A percentile compares a stretch with the other conserved stretches of the same genome.
Conservation (phyloP, 106 monocot genomes). For the Platanthera guangdongensis region DNA sequence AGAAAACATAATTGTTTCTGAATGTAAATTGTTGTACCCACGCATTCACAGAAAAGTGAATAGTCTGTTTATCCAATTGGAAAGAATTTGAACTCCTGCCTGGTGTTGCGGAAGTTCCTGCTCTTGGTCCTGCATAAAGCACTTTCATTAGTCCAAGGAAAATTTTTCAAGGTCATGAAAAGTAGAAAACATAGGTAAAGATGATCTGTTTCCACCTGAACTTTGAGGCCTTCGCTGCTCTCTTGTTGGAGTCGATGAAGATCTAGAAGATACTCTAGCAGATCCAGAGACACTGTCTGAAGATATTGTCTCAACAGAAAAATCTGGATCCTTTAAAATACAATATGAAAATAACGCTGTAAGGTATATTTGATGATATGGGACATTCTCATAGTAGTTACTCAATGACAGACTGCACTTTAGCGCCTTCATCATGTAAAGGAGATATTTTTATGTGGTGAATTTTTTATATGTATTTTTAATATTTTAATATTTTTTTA, state of each 20-base stretch:
- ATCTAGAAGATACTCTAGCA: conserved; percentile 28
- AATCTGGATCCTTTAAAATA: conserved; percentile 54
- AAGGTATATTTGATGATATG: background rate
- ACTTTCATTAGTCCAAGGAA: background rate
- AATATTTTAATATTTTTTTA: too few relatives aligned
- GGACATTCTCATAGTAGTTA: background rate
- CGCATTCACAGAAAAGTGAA: conserved; percentile 14
- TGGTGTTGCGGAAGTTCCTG: conserved; percentile 5
- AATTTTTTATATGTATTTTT: too few relatives aligned
- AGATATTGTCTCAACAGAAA: conserved; percentile 62
- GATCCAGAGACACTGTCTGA: conserved; percentile 48
- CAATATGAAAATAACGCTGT: background rate
- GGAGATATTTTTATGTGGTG: too few relatives aligned
- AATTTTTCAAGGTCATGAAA: background rate
- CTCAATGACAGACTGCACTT: too few relatives aligned
- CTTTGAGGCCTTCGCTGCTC: conserved; percentile 37
- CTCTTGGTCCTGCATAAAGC: background rate
- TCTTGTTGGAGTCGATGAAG: conserved; percentile 32
- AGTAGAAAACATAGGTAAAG: background rate
- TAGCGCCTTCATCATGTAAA: too few relatives aligned
- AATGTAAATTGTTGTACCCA: conserved; percentile 1
- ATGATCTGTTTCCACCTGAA: background rate
- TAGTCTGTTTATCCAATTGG: conserved; percentile 8
- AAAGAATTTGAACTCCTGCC: conserved; percentile 7
- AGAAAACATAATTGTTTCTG: background rate